Conservation (phyloP, 805 yeast species). For the Soucietia sequanensis region DNA sequence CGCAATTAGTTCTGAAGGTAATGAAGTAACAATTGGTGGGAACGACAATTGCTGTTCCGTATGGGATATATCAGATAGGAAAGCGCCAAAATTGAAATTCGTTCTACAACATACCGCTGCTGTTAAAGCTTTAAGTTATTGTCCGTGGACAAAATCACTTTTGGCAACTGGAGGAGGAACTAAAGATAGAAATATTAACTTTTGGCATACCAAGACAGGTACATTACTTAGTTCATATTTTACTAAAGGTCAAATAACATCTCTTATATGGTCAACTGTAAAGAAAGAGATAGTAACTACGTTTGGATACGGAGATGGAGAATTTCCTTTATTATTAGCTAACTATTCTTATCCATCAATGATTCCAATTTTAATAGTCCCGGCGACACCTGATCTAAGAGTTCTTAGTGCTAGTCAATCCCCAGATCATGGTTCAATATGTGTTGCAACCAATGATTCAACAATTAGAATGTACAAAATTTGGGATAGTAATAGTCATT, state of each 20-base stretch:
- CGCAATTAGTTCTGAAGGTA: constrained; percentile 51
- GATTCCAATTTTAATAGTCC: constrained; percentile 47
- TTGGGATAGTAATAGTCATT: not conserved
- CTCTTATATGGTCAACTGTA: constrained; percentile 70
- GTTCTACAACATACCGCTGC: constrained; percentile 75
- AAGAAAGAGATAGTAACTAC: constrained; percentile 70
- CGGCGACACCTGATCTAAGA: constrained; percentile 51
- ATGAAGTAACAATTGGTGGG: constrained; percentile 75
- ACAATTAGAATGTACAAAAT: constrained; percentile 1
- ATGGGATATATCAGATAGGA: constrained; percentile 58
- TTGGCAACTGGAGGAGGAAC: constrained; percentile 92
- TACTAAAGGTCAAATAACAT: constrained; percentile 75
- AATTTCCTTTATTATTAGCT: constrained; percentile 50
- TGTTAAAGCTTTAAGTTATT: constrained; percentile 83
- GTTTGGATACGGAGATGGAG: constrained; percentile 71
- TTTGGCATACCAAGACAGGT: constrained; percentile 86
- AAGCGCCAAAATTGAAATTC: constrained; percentile 44
- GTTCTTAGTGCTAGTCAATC: constrained; percentile 66
- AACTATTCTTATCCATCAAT: constrained; percentile 70
- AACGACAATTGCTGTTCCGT: constrained; percentile 79
- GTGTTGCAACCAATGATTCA: constrained; percentile 56
- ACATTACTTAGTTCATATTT: constrained; percentile 56
- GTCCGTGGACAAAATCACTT: constrained; percentile 84
- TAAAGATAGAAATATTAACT: constrained; percentile 72
- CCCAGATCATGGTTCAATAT: constrained; percentile 60